Conservation (phyloP, 2,329 filamentous ascomycete species). For the Calonectria multiphialidica region DNA sequence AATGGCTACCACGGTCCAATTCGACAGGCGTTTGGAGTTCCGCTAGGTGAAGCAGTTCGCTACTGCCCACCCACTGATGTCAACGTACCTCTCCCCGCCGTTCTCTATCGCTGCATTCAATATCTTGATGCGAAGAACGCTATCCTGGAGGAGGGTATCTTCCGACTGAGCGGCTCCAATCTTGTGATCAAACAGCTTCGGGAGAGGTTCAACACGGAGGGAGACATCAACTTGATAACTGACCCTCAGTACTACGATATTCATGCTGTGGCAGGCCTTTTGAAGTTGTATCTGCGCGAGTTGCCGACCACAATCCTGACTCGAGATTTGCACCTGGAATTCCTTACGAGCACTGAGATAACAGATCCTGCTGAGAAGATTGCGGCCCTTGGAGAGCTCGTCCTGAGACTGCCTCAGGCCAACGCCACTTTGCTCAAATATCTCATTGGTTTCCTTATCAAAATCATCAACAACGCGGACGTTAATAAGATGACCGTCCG, state of each 20-base stretch:
- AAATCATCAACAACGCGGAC: slow-evolving; percentile 90
- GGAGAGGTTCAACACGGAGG: slow-evolving; percentile 93
- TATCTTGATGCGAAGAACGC: slow-evolving; percentile 89
- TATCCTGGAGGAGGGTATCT: slow-evolving; percentile 91
- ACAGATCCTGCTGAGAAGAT: slow-evolving; percentile 82
- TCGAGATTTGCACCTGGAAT: slow-evolving; percentile 89
- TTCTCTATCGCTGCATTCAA: slow-evolving; percentile 95
- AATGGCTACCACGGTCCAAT: slow-evolving; percentile 65
- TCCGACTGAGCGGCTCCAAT: slow-evolving; percentile 96
- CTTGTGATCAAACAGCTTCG: slow-evolving; percentile 90
- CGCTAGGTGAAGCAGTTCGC: slow-evolving; percentile 87
- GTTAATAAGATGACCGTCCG: slow-evolving; percentile 98
- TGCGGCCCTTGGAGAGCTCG: slow-evolving; percentile 79
- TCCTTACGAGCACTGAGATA: slow-evolving; percentile 86
- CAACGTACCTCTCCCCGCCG: slow-evolving; percentile 84
- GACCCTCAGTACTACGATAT: slow-evolving; percentile 94
- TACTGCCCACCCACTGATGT: slow-evolving; percentile 81
- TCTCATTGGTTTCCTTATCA: slow-evolving; percentile 88
- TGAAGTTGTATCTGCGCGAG: slow-evolving; percentile 95
- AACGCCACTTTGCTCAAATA: slow-evolving; percentile 88
- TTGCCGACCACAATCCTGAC: slow-evolving; percentile 92
- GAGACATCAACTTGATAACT: slow-evolving; percentile 87
- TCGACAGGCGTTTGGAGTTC: slow-evolving; percentile 85
- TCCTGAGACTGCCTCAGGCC: slow-evolving; percentile 81
- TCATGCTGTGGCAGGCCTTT: slow-evolving; percentile 91